phyloP scores from a whole-genome alignment of 306 rosid genomes.

The Mimosa bimucronata region DNA sequence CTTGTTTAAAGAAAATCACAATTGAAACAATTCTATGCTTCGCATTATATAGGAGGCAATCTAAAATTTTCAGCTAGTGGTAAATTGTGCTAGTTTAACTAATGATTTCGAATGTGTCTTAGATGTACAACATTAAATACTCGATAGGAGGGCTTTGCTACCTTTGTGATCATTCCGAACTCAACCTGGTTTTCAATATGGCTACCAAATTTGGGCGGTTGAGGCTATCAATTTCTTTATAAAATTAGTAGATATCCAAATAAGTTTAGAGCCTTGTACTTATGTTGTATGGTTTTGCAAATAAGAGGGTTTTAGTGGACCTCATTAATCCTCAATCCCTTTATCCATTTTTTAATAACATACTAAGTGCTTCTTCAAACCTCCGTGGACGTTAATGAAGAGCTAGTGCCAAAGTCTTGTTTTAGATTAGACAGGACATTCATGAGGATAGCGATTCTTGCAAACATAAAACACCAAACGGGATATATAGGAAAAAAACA shows the following conservation, averaged over 20 bases:
- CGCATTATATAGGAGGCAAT: neutral
- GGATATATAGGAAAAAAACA: no score
- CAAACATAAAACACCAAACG: neutral
- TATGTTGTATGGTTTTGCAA: neutral
- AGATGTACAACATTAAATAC: neutral
- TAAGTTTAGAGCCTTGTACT: neutral
- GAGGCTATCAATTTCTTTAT: neutral
- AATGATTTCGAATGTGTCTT: neutral
- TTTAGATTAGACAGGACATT: neutral
- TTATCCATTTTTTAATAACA: no score
- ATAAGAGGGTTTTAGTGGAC: neutral
- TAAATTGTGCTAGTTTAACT: neutral
- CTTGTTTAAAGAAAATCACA: neutral
- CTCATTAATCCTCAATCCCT: neutral
- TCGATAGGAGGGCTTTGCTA: neutral
- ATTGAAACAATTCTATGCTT: neutral
- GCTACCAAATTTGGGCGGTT: neutral
- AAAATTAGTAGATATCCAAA: neutral
- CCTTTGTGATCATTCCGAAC: neutral
- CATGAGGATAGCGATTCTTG: neutral
- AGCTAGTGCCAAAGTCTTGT: neutral
- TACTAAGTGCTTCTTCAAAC: neutral
- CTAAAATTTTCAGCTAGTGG: neutral
- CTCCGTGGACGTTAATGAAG: neutral
- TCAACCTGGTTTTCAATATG: neutral